Conservation (phyloP, 257 asterid genomes). For the Gardenia jasminoides region DNA sequence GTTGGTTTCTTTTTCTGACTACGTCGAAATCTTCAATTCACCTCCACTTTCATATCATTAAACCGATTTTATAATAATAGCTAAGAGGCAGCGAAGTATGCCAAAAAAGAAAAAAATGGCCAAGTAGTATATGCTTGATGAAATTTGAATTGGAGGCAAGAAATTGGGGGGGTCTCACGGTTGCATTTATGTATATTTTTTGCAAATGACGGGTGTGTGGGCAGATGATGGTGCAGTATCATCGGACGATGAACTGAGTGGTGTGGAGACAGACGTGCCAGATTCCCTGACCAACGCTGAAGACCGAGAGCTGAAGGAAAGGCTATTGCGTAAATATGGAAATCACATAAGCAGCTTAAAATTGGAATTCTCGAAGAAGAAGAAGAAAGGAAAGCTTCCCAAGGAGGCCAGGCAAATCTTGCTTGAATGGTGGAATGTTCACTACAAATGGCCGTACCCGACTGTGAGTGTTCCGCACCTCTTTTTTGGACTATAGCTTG, state of each 20-base stretch:
- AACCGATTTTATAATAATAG: no score
- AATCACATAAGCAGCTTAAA: constrained; percentile 59
- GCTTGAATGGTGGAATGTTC: constrained; percentile 84
- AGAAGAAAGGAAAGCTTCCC: constrained; percentile 83
- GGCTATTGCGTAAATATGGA: constrained; percentile 57
- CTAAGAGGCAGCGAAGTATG: no score
- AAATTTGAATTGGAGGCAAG: not conserved
- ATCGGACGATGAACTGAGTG: constrained; percentile 74
- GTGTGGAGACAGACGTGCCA: constrained; percentile 50
- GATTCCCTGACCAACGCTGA: constrained; percentile 45
- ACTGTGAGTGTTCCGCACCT: constrained; percentile 49
- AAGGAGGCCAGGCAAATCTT: constrained; percentile 65
- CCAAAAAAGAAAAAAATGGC: no score
- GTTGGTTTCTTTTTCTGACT: no score
- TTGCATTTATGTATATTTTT: not conserved
- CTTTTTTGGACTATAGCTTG: no score
- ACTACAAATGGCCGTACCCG: constrained; percentile 89
- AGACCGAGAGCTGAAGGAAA: constrained; percentile 65
- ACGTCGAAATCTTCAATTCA: no score
- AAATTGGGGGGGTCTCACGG: not conserved
- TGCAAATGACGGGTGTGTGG: not conserved
- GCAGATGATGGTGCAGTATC: constrained; percentile 56
- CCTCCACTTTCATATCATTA: no score
- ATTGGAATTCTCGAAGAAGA: constrained; percentile 75
- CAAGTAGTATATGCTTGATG: not conserved